These are phyloP conservation scores for Aureobasidium sp. DNA, from an alignment of 2,329 filamentous ascomycete genomes.

Conservation along the genomic window DNA sequence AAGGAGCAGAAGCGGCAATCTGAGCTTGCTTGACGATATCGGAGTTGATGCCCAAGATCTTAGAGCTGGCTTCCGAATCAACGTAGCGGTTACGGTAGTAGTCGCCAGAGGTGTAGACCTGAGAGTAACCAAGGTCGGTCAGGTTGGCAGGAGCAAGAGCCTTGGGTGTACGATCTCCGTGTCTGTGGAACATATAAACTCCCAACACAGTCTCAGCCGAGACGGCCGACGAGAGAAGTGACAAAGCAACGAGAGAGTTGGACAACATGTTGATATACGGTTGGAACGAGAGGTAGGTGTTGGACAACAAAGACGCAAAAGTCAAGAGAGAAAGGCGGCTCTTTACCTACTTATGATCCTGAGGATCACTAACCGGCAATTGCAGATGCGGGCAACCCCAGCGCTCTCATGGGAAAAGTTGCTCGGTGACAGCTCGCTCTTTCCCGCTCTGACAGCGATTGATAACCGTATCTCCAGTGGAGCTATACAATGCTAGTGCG, in stretches of 20 bases:
- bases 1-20: constrained; percentile 62
- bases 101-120: constrained; percentile 63
- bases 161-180: constrained; percentile 83
- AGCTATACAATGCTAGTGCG: neutral
- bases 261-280: constrained; percentile 5
- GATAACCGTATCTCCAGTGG: neutral
- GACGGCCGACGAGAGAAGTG: constrained; percentile 21
- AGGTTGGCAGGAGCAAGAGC: constrained; percentile 60
- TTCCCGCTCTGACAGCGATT: neutral
- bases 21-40: constrained; percentile 61
- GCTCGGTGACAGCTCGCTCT: neutral
- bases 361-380: neutral
- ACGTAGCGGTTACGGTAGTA: constrained; percentile 77
- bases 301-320: neutral
- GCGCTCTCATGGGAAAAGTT: neutral
- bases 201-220: constrained; percentile 63
- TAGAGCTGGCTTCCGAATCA: constrained; percentile 45
- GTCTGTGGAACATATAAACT: constrained; percentile 79
- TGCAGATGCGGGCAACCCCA: constrained; percentile 1
- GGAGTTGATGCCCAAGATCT: constrained; percentile 58
- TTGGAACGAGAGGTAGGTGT: neutral
- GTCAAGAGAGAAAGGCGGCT: neutral
- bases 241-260: constrained; percentile 15
- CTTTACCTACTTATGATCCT: neutral
- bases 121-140: constrained; percentile 68